Evolutionary conservation across 2,329 filamentous ascomycete species (phyloP).

Genomic region (Fusarium virguliforme): DNA sequence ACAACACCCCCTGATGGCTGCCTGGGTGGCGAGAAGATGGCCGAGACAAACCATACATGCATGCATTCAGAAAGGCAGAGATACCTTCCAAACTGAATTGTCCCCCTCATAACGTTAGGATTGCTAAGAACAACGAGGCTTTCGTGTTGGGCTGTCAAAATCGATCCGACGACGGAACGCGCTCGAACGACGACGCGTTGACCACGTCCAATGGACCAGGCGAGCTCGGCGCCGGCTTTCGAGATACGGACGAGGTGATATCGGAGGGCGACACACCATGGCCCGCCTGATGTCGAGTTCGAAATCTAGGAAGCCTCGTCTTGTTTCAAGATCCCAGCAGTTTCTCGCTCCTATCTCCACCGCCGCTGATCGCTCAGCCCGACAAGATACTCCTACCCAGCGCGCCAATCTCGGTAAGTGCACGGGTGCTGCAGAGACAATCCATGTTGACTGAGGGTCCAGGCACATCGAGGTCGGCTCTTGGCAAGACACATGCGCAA

Average conservation of each 20-base stretch:
- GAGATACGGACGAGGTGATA: conserved; percentile 50
- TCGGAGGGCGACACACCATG: conserved; percentile 58
- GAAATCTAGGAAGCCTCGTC: conserved; percentile 62
- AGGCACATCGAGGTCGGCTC: conserved; percentile 34
- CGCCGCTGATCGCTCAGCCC: conserved; percentile 36
- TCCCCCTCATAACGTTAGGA: conserved; percentile 48
- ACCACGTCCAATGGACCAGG: conserved; percentile 44
- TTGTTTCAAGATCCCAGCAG: conserved; percentile 60
- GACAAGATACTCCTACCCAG: conserved; percentile 38
- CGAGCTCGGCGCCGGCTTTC: conserved; percentile 32
- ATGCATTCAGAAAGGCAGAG: conserved; percentile 48
- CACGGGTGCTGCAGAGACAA: background rate
- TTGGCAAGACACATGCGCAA: conserved; percentile 43
- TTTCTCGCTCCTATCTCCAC: conserved; percentile 59
- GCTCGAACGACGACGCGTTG: conserved; percentile 20
- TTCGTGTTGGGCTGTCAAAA: conserved; percentile 14
- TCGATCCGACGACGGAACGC: conserved; percentile 16
- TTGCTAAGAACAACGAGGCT: conserved; percentile 20
- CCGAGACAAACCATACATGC: conserved; percentile 30
- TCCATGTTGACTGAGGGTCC: conserved; percentile 12
- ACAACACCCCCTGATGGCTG: conserved; percentile 25
- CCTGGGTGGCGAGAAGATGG: conserved; percentile 45
- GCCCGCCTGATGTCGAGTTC: conserved; percentile 62
- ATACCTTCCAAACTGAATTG: conserved; percentile 44
- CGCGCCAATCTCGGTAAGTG: conserved; percentile 27